Conservation (phyloP, 225 moss, liverwort and hornwort genomes). For the Pseudoscleropodium purum region DNA sequence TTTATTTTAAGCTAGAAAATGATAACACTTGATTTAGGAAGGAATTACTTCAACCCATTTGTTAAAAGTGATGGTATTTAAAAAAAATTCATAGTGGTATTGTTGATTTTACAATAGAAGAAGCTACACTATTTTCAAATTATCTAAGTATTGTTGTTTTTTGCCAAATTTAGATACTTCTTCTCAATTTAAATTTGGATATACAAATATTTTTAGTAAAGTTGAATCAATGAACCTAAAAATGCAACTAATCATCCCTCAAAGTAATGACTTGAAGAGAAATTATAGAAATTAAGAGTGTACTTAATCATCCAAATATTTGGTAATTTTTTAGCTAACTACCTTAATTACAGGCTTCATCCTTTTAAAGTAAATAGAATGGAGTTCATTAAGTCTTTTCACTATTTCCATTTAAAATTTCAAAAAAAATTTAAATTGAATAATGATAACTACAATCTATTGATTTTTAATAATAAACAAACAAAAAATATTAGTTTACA, state of each 20-base stretch:
- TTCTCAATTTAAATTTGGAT: accelerated
- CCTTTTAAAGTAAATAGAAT: too few species aligned
- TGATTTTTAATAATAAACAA: neutral
- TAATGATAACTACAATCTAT: neutral
- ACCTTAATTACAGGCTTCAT: neutral
- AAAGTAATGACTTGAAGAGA: neutral
- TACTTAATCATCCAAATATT: neutral
- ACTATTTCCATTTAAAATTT: neutral
- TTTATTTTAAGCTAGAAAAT: neutral
- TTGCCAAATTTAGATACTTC: too few species aligned
- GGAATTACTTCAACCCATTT: too few species aligned
- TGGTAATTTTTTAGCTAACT: neutral
- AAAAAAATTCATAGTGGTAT: neutral
- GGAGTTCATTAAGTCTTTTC: neutral
- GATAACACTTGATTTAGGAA: neutral
- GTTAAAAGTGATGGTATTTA: neutral
- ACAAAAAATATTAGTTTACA: neutral
- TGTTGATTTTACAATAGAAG: neutral
- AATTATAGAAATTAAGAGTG: accelerated
- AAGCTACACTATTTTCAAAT: neutral
- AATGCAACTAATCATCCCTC: neutral
- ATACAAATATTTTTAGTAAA: neutral
- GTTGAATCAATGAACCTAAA: neutral
- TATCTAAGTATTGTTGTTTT: neutral
- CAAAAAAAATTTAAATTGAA: neutral